A percentile compares a stretch with the other conserved stretches of the same genome.
phyloP scores from a whole-genome alignment of 495 filamentous ascomycete species.

The Aspergillus affinis region DNA sequence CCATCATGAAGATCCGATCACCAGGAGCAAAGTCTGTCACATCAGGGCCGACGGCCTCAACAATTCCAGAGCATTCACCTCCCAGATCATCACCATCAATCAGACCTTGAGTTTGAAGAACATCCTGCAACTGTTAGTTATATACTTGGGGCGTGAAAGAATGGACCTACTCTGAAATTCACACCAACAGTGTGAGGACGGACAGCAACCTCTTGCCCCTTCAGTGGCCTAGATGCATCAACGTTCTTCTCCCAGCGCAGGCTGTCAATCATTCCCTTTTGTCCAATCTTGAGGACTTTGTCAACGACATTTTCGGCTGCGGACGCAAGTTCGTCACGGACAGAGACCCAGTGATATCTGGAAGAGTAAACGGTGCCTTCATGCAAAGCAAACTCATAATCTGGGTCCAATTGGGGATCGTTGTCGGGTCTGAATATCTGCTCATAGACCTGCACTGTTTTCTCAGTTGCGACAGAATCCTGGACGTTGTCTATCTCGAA shows the following conservation, averaged over 20 bases:
- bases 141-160: background rate
- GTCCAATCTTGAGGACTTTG: background rate
- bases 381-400: background rate
- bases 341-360: background rate
- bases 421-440: background rate
- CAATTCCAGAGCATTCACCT: background rate
- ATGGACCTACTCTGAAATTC: background rate
- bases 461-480: background rate
- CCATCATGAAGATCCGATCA: background rate
- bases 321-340: background rate
- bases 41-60: background rate
- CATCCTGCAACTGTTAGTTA: background rate
- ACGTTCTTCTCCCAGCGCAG: background rate
- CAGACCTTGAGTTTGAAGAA: background rate
- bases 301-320: background rate
- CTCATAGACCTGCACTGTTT: background rate
- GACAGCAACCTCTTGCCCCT: background rate
- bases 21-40: background rate
- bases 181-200: background rate
- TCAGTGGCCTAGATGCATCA: background rate
- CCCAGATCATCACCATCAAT: slow-evolving; percentile 1
- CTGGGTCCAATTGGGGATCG: background rate
- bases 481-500: background rate
- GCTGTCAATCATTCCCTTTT: background rate
- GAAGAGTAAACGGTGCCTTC: background rate